Conservation (phyloP, 176 grass and related monocot species). For the Zizania latifolia region DNA sequence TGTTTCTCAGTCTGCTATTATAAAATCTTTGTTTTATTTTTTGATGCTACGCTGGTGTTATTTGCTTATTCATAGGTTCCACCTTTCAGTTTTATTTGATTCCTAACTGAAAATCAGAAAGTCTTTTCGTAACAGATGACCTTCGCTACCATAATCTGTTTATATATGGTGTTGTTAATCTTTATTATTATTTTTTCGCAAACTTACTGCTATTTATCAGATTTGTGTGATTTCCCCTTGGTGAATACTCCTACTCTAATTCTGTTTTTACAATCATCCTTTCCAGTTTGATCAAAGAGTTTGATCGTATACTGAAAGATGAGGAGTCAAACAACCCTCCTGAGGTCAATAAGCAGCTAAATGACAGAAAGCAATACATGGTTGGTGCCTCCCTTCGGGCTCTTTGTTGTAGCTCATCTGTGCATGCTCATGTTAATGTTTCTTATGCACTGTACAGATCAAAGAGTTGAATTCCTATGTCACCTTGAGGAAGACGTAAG, state of each 20-base stretch:
- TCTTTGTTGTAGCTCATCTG: slow-evolving; percentile 8
- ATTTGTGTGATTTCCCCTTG: not conserved
- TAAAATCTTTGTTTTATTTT: not conserved
- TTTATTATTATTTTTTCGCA: not conserved
- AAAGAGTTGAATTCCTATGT: slow-evolving; percentile 99
- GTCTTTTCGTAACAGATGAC: not conserved
- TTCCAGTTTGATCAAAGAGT: slow-evolving; percentile 85
- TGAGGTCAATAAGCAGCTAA: slow-evolving; percentile 78
- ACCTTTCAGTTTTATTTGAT: not conserved
- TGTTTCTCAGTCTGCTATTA: slow-evolving; percentile 19
- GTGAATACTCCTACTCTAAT: not conserved
- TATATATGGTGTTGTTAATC: not conserved
- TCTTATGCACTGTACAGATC: slow-evolving; percentile 54
- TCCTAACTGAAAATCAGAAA: not conserved
- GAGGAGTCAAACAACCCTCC: slow-evolving; percentile 59
- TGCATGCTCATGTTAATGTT: slow-evolving; percentile 1
- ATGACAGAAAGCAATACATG: slow-evolving; percentile 96
- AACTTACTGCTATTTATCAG: slow-evolving; percentile 3
- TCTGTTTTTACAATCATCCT: slow-evolving; percentile 3
- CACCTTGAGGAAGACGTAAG: slow-evolving; percentile 94
- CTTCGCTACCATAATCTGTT: not conserved
- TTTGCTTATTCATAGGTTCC: not conserved
- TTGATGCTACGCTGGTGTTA: not conserved
- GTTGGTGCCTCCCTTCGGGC: slow-evolving; percentile 30
- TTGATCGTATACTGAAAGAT: slow-evolving; percentile 77